Base-by-base conservation (phyloP, 192 early-diverging fungal genomes). In the Backusella psychrophila region DNA sequence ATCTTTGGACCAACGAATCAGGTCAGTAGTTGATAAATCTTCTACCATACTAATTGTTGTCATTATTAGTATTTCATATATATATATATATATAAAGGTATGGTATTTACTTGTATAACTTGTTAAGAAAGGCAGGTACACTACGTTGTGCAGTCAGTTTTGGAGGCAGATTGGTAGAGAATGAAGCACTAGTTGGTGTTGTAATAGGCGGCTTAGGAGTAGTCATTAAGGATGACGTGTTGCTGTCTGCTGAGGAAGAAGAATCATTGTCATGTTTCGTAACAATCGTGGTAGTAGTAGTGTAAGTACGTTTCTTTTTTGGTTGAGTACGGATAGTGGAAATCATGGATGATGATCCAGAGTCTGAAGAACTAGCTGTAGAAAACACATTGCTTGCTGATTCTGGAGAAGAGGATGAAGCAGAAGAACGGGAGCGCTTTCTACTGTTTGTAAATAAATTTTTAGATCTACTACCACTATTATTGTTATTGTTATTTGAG, bases 81-180 rank as follows among this genome's bases (percentile, higher is more conserved):
- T 63, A 17, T 29, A 17, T 29, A 29, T 1, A 29, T 31, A 46
- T 53, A 65, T 33, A 3, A 23, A 23, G 14, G n/a, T 8, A 17
- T 56, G 23, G 19, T 14, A 73, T 83, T 73, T 87, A 94, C 93
- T 88, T 92, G 82, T 96, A 97, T 11, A 98, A 89, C 79, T 98
- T 98, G 84, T 94, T 96, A 21, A 98, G 82, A 77, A 98, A 98
- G 5, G 95, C 94, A 2, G 97, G 94, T 9, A 98, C 94, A 14
- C 81, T 84, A 5, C 78, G 53, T 70, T 78, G 77, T 11, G 42
- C 66, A 19, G 52, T 41, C 14, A 74, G 12, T 31, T 56, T 56
- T 33, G 49, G 72, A 14, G 33, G 34, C 23, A 38, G 11, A 9
- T 41, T 23, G 21, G 2, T 41, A 23, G 21, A 41, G 68, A 41